A percentile compares a stretch with the other conserved stretches of the same genome.
phyloP scores from a whole-genome alignment of 805 yeast species.

The Lachancea nothofagi region DNA sequence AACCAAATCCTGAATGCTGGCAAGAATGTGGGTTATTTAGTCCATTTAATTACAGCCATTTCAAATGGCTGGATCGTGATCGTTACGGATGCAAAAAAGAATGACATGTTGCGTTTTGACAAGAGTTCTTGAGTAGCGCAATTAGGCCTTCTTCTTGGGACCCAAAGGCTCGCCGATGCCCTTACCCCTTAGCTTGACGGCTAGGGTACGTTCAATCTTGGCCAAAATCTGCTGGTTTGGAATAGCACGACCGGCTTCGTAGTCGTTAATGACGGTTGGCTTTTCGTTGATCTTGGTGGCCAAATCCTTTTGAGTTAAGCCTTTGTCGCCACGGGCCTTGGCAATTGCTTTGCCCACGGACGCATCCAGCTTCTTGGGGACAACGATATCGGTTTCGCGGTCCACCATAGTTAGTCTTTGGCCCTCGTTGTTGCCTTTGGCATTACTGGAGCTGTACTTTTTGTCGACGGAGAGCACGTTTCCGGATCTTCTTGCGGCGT shows the following conservation, averaged over 20 bases:
- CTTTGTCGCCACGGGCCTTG: conserved; percentile 81
- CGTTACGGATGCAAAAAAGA: conserved; percentile 1
- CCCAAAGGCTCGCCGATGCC: conserved; percentile 84
- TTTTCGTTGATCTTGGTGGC: conserved; percentile 95
- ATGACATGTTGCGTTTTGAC: too few species aligned
- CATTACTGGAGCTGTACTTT: conserved; percentile 67
- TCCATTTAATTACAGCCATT: too few species aligned
- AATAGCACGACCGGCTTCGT: conserved; percentile 93
- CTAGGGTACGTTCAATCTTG: conserved; percentile 89
- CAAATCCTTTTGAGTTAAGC: conserved; percentile 88
- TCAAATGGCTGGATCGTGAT: background rate
- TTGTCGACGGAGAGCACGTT: conserved; percentile 86
- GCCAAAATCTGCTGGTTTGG: conserved; percentile 94
- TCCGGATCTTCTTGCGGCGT: conserved; percentile 93
- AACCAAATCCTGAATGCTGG: too few species aligned
- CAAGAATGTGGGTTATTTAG: too few species aligned
- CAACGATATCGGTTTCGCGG: conserved; percentile 87
- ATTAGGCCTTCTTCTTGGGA: conserved; percentile 33
- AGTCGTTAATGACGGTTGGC: conserved; percentile 91
- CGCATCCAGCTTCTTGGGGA: conserved; percentile 81
- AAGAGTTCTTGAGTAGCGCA: too few species aligned
- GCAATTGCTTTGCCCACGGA: conserved; percentile 84
- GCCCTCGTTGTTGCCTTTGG: conserved; percentile 79
- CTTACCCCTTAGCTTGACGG: conserved; percentile 94
- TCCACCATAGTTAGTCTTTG: conserved; percentile 92